These are phyloP conservation scores for Xylaria venustula DNA, from an alignment of 495 filamentous ascomycete species.

Conservation along the genomic window DNA sequence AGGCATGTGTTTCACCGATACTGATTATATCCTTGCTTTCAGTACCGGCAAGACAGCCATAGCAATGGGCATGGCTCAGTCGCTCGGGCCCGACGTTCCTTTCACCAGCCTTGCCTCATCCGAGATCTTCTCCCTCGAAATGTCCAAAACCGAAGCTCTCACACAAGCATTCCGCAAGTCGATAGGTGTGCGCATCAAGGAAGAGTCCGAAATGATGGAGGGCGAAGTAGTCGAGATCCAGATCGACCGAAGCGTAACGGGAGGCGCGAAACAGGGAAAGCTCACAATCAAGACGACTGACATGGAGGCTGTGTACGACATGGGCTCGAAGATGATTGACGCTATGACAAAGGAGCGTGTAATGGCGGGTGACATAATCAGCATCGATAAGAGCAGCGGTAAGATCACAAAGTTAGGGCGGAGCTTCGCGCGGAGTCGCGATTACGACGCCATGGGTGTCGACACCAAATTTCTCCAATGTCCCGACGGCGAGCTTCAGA, in stretches of 20 bases:
- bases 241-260: slow-evolving; percentile 95
- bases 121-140: slow-evolving; percentile 97
- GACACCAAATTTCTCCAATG: slow-evolving; percentile 98
- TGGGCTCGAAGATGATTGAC: slow-evolving; percentile 99
- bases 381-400: slow-evolving; percentile 94
- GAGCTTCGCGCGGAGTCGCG: slow-evolving; percentile 87
- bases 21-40: background rate
- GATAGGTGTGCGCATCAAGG: slow-evolving; percentile 94
- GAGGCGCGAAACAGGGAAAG: slow-evolving; percentile 96
- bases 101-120: slow-evolving; percentile 95
- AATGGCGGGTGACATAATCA: slow-evolving; percentile 97
- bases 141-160: slow-evolving; percentile 97
- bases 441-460: slow-evolving; percentile 98
- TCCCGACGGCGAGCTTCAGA: slow-evolving; percentile 97
- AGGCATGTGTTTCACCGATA: background rate
- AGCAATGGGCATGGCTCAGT: slow-evolving; percentile 98
- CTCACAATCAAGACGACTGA: slow-evolving; percentile 99
- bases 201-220: slow-evolving; percentile 98
- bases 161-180: slow-evolving; percentile 97
- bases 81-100: slow-evolving; percentile 86
- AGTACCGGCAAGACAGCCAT: slow-evolving; percentile 98
- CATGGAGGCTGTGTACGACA: slow-evolving; percentile 99
- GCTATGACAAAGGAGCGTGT: slow-evolving; percentile 98
- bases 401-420: slow-evolving; percentile 96
- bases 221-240: slow-evolving; percentile 99